Evolutionary conservation across 2,329 filamentous ascomycete genomes (phyloP).

Genomic region (Aspergillus ustus): DNA sequence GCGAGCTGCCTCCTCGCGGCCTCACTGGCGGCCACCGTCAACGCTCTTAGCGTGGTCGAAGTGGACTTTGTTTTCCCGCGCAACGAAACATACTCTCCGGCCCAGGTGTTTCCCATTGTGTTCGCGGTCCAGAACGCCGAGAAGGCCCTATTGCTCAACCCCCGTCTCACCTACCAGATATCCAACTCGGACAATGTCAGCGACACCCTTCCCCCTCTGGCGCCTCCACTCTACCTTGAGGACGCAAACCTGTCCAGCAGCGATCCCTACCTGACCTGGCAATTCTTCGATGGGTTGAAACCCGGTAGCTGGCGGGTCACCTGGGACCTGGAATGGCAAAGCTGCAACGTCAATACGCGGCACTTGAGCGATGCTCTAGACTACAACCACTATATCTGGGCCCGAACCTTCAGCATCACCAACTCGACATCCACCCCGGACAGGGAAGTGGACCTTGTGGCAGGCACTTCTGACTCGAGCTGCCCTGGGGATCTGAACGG

Average conservation of each 20-base stretch:
- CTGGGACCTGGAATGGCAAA: conserved; percentile 18
- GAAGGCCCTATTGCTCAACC: conserved; percentile 19
- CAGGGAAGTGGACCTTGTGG: conserved; percentile 18
- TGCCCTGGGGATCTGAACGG: conserved; percentile 18
- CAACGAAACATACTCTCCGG: conserved; percentile 23
- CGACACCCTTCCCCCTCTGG: too few species aligned
- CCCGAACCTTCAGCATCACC: conserved; percentile 3
- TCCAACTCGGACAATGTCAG: too few species aligned
- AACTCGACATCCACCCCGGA: conserved; percentile 6
- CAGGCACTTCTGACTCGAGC: conserved; percentile 18
- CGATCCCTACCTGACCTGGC: conserved; percentile 18
- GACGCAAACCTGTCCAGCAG: conserved; percentile 15
- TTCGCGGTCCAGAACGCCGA: conserved; percentile 24
- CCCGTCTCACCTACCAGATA: conserved; percentile 4
- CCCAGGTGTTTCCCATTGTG: conserved; percentile 22
- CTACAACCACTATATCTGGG: too few species aligned
- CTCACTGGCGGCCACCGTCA: neutral
- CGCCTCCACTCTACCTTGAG: too few species aligned
- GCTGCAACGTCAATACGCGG: conserved; percentile 18
- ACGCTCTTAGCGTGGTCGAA: conserved; percentile 8
- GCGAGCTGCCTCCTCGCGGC: too few species aligned
- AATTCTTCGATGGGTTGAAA: neutral
- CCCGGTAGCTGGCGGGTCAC: conserved; percentile 8
- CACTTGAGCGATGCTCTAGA: neutral
- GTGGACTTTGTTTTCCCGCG: conserved; percentile 24